These are phyloP conservation scores for Tetrahymena malaccensis DNA, from an alignment of 73 alveolate genomes.

Conservation along the genomic window DNA sequence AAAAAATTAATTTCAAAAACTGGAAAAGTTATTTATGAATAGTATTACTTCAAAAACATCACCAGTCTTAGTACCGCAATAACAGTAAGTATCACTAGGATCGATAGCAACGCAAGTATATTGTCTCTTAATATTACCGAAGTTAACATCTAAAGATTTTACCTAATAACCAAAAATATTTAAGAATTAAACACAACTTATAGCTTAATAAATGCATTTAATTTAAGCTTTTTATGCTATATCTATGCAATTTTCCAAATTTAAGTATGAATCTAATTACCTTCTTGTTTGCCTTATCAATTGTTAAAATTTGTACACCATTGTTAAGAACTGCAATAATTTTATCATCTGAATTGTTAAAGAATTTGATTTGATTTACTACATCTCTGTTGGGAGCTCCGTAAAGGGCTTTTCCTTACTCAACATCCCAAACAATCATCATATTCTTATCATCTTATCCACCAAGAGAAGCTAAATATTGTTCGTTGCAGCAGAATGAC, in stretches of 20 bases:
- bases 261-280: neutral
- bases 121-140: slow-evolving; percentile 82
- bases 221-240: neutral
- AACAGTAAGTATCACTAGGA: slow-evolving; percentile 69
- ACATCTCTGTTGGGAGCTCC: slow-evolving; percentile 83
- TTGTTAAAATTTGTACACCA: slow-evolving; percentile 56
- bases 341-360: slow-evolving; percentile 66
- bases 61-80: slow-evolving; percentile 77
- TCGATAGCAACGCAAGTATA: slow-evolving; percentile 67
- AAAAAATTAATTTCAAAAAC: neutral
- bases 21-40: neutral
- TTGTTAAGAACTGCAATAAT: slow-evolving; percentile 71
- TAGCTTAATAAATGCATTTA: neutral
- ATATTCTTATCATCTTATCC: slow-evolving; percentile 90
- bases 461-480: slow-evolving; percentile 91
- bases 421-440: slow-evolving; percentile 86
- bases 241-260: neutral
- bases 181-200: no score
- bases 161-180: neutral
- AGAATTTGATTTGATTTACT: slow-evolving; percentile 70
- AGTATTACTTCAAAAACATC: slow-evolving; percentile 63
- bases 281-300: slow-evolving; percentile 31
- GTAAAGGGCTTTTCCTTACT: slow-evolving; percentile 83
- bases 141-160: slow-evolving; percentile 51
- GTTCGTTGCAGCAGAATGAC: slow-evolving; percentile 86